These are phyloP conservation scores for Tubosaeta sp. DNA, from an alignment of 768 basidiomycete species.

Conservation along the genomic window DNA sequence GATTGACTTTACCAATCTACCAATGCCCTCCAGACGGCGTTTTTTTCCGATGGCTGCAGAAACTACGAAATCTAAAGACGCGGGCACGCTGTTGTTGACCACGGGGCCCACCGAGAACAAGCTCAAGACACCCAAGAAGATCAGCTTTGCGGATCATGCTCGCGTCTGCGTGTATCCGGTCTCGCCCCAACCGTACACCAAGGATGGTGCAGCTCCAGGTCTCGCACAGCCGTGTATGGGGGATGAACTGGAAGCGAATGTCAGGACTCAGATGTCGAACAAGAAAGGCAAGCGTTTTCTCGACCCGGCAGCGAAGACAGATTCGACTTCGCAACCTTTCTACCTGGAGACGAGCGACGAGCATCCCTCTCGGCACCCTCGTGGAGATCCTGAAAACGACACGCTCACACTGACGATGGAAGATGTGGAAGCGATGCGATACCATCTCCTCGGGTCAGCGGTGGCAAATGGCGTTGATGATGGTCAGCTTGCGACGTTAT, in stretches of 20 bases:
- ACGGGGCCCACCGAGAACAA: slow-evolving; percentile 7
- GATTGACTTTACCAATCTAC: slow-evolving; percentile 28
- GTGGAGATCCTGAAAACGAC: slow-evolving; percentile 3
- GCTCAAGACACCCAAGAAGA: slow-evolving; percentile 24
- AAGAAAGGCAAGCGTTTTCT: not conserved
- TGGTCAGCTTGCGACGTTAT: slow-evolving; percentile 15
- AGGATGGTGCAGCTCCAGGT: not conserved
- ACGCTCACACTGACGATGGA: slow-evolving; percentile 15
- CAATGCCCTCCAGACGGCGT: slow-evolving; percentile 10
- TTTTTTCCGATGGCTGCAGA: slow-evolving; percentile 1
- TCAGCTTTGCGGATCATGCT: slow-evolving; percentile 23
- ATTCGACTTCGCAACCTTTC: not conserved
- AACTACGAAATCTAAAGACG: not conserved
- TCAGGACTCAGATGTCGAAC: not conserved
- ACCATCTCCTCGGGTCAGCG: slow-evolving; percentile 5
- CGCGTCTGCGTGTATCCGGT: slow-evolving; percentile 16
- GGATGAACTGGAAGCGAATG: not conserved
- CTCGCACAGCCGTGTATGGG: not conserved
- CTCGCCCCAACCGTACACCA: slow-evolving; percentile 5
- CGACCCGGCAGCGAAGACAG: not conserved
- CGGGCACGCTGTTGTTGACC: slow-evolving; percentile 1
- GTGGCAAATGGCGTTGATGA: slow-evolving; percentile 1
- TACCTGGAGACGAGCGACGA: not conserved
- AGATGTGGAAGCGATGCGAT: slow-evolving; percentile 16
- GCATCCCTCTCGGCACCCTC: not conserved